These are phyloP conservation scores for Candida sonorensis DNA, from an alignment of 805 yeast species.

Conservation along the genomic window DNA sequence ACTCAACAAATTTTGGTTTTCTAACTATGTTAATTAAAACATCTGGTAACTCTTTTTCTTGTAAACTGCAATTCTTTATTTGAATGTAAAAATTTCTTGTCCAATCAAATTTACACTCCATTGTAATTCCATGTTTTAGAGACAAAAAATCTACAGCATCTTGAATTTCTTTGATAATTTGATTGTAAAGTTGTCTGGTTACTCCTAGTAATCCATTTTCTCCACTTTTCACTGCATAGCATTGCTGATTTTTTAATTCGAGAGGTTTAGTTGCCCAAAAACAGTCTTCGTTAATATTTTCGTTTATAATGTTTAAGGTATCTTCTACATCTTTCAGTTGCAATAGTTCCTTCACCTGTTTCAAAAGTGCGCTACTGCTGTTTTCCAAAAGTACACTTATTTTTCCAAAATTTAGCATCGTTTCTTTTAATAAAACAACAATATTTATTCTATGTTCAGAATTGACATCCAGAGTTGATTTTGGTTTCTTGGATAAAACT, in stretches of 20 bases:
- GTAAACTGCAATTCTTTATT: slow-evolving; percentile 12
- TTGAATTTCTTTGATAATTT: slow-evolving; percentile 30
- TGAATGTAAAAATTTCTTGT: slow-evolving; percentile 33
- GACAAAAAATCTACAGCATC: slow-evolving; percentile 20
- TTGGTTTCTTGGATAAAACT: slow-evolving; percentile 24
- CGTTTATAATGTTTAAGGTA: slow-evolving; percentile 23
- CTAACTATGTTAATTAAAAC: slow-evolving; percentile 27
- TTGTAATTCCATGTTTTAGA: slow-evolving; percentile 14
- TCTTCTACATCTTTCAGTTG: slow-evolving; percentile 16
- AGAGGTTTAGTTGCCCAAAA: slow-evolving; percentile 32
- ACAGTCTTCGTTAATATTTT: slow-evolving; percentile 35
- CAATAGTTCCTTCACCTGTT: slow-evolving; percentile 25
- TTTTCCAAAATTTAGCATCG: slow-evolving; percentile 19
- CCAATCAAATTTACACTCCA: slow-evolving; percentile 30
- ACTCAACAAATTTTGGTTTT: slow-evolving; percentile 28
- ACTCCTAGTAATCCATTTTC: slow-evolving; percentile 39
- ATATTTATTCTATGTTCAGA: slow-evolving; percentile 34
- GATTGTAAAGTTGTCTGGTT: slow-evolving; percentile 35
- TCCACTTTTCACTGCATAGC: slow-evolving; percentile 38
- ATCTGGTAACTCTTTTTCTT: slow-evolving; percentile 20
- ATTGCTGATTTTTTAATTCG: slow-evolving; percentile 36
- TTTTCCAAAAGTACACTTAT: slow-evolving; percentile 13
- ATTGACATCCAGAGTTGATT: slow-evolving; percentile 13
- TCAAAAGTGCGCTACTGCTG: slow-evolving; percentile 7
- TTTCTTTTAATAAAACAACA: slow-evolving; percentile 32